Conservation (phyloP, 768 basidiomycete species). For the Ramaria sp. region DNA sequence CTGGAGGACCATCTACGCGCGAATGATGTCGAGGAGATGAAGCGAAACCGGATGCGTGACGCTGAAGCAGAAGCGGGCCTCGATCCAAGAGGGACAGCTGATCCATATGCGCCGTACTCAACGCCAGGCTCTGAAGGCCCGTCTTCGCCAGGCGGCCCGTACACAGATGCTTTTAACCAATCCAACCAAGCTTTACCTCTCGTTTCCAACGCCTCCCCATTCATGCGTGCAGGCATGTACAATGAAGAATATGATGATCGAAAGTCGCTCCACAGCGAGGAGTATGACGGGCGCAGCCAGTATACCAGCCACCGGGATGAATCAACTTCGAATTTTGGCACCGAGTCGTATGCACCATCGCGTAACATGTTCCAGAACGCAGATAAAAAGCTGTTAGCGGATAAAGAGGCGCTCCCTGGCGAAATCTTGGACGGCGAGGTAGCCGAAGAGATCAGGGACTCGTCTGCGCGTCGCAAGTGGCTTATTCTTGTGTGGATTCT, state of each 20-base stretch:
- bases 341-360: constrained; percentile 89
- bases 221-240: constrained; percentile 66
- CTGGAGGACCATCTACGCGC: constrained; percentile 83
- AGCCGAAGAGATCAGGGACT: constrained; percentile 77
- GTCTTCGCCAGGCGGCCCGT: neutral
- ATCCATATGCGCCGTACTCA: constrained; percentile 73
- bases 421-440: constrained; percentile 85
- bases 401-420: constrained; percentile 77
- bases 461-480: constrained; percentile 75
- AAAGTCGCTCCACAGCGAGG: constrained; percentile 63
- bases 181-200: constrained; percentile 76
- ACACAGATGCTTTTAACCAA: constrained; percentile 38
- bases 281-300: constrained; percentile 70
- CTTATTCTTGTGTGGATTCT: constrained; percentile 77
- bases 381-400: constrained; percentile 58
- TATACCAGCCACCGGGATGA: constrained; percentile 74
- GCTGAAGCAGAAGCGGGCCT: constrained; percentile 65
- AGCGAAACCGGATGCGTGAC: constrained; percentile 66
- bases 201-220: constrained; percentile 71
- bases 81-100: constrained; percentile 40
- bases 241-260: constrained; percentile 73
- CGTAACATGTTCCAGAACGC: constrained; percentile 90
- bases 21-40: constrained; percentile 77
- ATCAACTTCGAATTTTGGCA: constrained; percentile 70
- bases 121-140: constrained; percentile 33